Base-by-base conservation (phyloP, 2,329 filamentous ascomycete species). In the Neonectria ditissima region DNA sequence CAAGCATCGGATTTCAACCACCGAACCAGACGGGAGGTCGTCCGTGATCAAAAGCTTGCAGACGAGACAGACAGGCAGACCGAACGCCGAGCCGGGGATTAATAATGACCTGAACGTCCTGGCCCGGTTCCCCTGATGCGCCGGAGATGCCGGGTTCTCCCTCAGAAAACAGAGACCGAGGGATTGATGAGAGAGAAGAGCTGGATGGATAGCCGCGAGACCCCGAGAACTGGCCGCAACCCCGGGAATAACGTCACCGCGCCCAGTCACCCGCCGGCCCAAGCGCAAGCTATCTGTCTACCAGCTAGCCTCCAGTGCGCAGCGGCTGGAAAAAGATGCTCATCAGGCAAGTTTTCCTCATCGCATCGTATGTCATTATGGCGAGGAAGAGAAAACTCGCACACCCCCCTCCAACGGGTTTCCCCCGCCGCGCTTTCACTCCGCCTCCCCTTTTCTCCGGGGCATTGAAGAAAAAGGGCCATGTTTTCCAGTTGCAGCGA, bases 321-420 rank as follows among this genome's bases (percentile, higher is more conserved):
- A 48, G 45, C 45, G n/a, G 45, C 44, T 47, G n/a, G n/a, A 48
- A 24, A 30, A 18, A 48, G 4, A 26, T 26, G n/a, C n/a, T 48
- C n/a, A 26, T 50, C 45, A 28, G 45, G 24, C 45, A 48, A 48
- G 24, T 48, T 48, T 48, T 48, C 13, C 26, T 9, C 8, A 34
- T 54, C 41, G 16, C 14, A 34, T 58, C 41, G 60, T 55, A 54
- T 55, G 55, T 59, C 53, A 62, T 56, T 39, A 26, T 52, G 45
- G 52, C 52, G 26, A 32, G 26, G 14, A 41, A 22, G 22, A 39
- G 32, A n/a, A 37, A 37, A 37, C 14, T 32, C 30, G 30, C 30
- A 32, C 34, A n/a, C n/a, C n/a, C n/a, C n/a, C n/a, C n/a, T n/a
- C 24, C 24, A 26, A 37, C 53, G 47, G 53, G 45, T 51, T 56